A percentile compares a stretch with the other conserved stretches of the same genome.
Evolutionary conservation across 2,329 filamentous ascomycete genomes (phyloP).

Genomic region (Colletotrichum plurivorum): DNA sequence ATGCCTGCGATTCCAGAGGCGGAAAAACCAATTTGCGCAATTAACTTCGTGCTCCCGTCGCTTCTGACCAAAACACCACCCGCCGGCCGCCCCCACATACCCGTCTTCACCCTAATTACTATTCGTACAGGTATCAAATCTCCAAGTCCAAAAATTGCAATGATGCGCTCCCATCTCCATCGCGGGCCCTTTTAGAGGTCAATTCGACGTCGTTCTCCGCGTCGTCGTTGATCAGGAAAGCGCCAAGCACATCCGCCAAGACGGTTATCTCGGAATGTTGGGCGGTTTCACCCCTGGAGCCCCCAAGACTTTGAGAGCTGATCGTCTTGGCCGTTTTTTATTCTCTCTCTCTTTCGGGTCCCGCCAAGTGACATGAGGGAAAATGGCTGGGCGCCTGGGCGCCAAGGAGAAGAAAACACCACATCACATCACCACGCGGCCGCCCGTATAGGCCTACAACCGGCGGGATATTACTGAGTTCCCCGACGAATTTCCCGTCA

Average conservation of each 20-base stretch:
- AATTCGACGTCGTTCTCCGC: not conserved
- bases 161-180: not conserved
- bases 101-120: not conserved
- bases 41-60: conserved; percentile 23
- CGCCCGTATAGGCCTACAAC: too few relatives aligned
- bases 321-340: conserved; percentile 20
- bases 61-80: not conserved
- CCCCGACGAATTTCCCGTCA: too few relatives aligned
- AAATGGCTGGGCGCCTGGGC: conserved; percentile 23
- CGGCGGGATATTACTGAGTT: too few relatives aligned
- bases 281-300: conserved; percentile 15
- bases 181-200: not conserved
- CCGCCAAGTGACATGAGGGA: not conserved
- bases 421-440: too few relatives aligned
- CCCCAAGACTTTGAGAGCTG: conserved; percentile 21
- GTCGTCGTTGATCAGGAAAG: not conserved
- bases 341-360: too few relatives aligned
- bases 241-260: conserved; percentile 26
- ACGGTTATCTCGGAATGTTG: conserved; percentile 32
- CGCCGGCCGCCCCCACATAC: not conserved
- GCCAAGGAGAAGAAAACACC: not conserved
- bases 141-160: not conserved
- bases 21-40: conserved; percentile 13
- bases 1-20: not conserved
- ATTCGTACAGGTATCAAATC: not conserved